These are phyloP conservation scores for Lentinula lateritia DNA, from an alignment of 768 basidiomycete genomes.

Conservation along the genomic window DNA sequence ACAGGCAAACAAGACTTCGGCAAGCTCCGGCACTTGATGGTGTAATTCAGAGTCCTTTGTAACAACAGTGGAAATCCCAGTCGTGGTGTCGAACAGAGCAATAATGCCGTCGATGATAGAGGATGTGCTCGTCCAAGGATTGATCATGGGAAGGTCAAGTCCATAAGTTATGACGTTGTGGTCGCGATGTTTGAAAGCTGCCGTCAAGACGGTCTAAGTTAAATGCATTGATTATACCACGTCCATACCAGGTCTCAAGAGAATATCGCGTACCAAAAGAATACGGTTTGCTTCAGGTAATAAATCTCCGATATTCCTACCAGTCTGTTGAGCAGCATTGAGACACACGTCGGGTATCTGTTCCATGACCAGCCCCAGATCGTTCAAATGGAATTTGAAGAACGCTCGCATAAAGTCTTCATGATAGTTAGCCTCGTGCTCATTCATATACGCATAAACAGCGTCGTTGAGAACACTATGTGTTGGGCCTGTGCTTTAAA, in stretches of 20 bases:
- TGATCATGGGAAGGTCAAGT: constrained; percentile 59
- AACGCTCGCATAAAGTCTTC: constrained; percentile 82
- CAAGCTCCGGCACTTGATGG: constrained; percentile 60
- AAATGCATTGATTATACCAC: too few relatives aligned
- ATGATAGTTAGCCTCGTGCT: constrained; percentile 45
- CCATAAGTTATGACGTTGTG: constrained; percentile 75
- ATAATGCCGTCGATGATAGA: constrained; percentile 62
- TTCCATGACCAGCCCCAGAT: constrained; percentile 65
- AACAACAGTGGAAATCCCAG: constrained; percentile 32
- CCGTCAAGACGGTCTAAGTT: constrained; percentile 60
- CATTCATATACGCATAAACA: constrained; percentile 63
- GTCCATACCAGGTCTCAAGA: too few relatives aligned
- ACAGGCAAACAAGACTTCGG: constrained; percentile 56
- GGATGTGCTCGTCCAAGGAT: constrained; percentile 81
- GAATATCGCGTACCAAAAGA: constrained; percentile 47
- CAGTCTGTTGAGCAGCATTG: constrained; percentile 36
- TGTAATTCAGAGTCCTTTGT: constrained; percentile 31
- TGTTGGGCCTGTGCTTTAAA: constrained; percentile 43
- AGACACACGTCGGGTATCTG: constrained; percentile 49
- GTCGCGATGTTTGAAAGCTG: constrained; percentile 70
- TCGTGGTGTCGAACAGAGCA: constrained; percentile 65
- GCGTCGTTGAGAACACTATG: constrained; percentile 66
- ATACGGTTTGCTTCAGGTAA: constrained; percentile 67
- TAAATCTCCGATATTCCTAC: constrained; percentile 35
- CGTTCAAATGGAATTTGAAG: constrained; percentile 64